Conservation (phyloP, 2,329 filamentous ascomycete species). For the Diaporthe capsici region DNA sequence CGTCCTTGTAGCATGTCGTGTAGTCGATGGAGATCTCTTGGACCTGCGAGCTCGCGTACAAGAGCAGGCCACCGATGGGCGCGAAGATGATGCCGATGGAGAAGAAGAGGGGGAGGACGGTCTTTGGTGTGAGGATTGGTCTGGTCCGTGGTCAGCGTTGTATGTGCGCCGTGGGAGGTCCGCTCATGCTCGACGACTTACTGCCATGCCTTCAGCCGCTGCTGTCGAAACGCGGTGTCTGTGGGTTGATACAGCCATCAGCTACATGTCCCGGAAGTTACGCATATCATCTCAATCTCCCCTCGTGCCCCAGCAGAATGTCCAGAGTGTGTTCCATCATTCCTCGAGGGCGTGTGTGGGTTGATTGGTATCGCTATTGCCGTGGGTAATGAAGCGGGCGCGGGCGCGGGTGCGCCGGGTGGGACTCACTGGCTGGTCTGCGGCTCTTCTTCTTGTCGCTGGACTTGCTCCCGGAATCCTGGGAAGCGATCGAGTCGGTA, state of each 20-base stretch:
- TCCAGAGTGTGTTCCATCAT: neutral
- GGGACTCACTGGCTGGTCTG: constrained; percentile 84
- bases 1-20: constrained; percentile 77
- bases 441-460: constrained; percentile 90
- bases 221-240: constrained; percentile 98
- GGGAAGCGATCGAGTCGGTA: constrained; percentile 68
- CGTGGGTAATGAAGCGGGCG: neutral
- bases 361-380: neutral
- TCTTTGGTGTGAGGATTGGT: constrained; percentile 95
- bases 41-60: constrained; percentile 91
- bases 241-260: constrained; percentile 26
- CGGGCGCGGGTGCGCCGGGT: constrained; percentile 42
- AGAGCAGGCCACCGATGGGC: constrained; percentile 87
- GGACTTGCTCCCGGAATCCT: constrained; percentile 65
- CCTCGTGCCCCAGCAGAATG: neutral
- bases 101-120: constrained; percentile 92
- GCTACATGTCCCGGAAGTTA: constrained; percentile 36
- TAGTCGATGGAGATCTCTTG: constrained; percentile 95
- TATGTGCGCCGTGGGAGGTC: neutral
- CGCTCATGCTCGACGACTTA: constrained; percentile 64
- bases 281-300: neutral
- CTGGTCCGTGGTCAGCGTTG: constrained; percentile 59
- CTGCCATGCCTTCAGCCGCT: constrained; percentile 99
- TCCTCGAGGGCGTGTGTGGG: neutral
- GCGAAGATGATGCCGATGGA: constrained; percentile 92